Evolutionary conservation across 1,284 basidiomycete genomes (phyloP).

Genomic region (Leccinum subrobustum): DNA sequence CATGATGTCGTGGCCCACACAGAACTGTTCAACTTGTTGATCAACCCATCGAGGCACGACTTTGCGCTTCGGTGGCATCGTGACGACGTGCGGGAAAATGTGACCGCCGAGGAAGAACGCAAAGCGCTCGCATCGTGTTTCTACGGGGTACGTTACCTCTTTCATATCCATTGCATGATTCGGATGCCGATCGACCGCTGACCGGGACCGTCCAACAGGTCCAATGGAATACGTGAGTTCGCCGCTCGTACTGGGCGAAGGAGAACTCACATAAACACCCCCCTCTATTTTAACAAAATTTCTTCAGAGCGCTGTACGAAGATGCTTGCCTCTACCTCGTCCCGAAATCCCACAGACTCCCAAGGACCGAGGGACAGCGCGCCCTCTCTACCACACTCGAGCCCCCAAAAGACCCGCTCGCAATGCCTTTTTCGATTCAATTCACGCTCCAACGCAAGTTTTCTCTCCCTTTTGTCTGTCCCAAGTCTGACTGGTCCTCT

Average conservation of each 20-base stretch:
- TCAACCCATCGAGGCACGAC: constrained; percentile 65
- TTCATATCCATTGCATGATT: background rate
- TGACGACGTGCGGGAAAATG: constrained; percentile 70
- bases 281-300: background rate
- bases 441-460: constrained; percentile 59
- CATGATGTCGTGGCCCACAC: background rate
- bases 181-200: background rate
- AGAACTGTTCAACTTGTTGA: constrained; percentile 81
- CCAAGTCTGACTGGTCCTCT: background rate
- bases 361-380: constrained; percentile 63
- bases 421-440: constrained; percentile 68
- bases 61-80: constrained; percentile 85
- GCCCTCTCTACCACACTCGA: constrained; percentile 52
- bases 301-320: constrained; percentile 62
- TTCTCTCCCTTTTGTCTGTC: background rate
- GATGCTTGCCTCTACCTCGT: constrained; percentile 78
- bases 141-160: constrained; percentile 49
- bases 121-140: constrained; percentile 61
- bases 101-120: constrained; percentile 63
- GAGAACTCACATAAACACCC: background rate
- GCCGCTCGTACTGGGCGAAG: background rate
- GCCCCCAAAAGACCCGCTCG: constrained; percentile 55
- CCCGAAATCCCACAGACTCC: constrained; percentile 62
- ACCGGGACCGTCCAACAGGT: background rate
- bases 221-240: background rate